Conservation (phyloP, 225 moss, liverwort and hornwort genomes). For the Ulota crispa region DNA sequence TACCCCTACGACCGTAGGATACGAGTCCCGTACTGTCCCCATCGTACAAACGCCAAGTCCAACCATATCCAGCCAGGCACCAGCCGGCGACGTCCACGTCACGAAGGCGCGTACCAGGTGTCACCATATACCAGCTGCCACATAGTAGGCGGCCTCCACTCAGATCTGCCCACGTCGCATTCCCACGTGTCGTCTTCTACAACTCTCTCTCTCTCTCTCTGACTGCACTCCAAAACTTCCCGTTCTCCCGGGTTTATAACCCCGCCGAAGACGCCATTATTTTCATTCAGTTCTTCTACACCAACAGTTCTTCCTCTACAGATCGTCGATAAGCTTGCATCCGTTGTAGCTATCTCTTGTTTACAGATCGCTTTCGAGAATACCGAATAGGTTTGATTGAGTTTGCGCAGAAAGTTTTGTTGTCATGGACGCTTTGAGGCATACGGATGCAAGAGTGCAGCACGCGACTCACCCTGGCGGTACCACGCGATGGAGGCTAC, state of each 20-base stretch:
- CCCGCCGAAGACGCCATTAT: rapidly evolving
- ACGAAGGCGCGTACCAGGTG: background rate
- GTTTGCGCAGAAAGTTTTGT: background rate
- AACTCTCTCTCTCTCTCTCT: background rate
- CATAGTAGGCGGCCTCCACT: background rate
- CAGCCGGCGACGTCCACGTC: conserved; percentile 14
- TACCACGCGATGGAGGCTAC: conserved; percentile 42
- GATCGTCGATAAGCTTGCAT: too few relatives aligned
- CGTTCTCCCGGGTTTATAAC: background rate
- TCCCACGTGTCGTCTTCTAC: conserved; percentile 10
- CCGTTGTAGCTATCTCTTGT: background rate
- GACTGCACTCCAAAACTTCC: too few relatives aligned
- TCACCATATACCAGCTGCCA: background rate
- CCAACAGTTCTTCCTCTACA: rapidly evolving
- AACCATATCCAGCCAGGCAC: background rate
- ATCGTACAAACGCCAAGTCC: background rate
- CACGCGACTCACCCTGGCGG: conserved; percentile 21
- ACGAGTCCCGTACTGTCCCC: background rate
- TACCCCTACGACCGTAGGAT: background rate
- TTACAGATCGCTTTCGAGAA: background rate
- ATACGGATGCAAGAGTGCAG: conserved; percentile 41
- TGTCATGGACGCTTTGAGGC: conserved; percentile 30
- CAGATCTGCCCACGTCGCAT: background rate
- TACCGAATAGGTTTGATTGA: background rate
- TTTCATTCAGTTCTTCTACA: rapidly evolving